Conservation (phyloP, 148 eudicot species). For the Fallopia convolvulus region DNA sequence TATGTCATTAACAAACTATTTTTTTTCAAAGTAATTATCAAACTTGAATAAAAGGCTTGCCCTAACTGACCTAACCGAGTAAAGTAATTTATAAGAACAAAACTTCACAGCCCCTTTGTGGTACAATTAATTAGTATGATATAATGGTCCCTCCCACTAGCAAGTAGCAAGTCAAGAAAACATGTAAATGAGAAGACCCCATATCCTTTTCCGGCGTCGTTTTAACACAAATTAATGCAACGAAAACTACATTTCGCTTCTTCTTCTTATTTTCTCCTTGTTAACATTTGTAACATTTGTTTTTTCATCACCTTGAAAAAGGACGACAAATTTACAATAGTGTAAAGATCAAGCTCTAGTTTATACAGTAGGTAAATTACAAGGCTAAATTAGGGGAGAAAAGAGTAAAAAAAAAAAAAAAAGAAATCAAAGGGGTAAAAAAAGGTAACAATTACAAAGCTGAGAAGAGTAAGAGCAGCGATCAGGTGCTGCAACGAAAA, state of each 20-base stretch:
- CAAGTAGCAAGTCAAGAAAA: too few relatives aligned
- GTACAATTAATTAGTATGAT: too few relatives aligned
- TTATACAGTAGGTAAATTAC: not conserved
- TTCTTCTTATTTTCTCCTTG: not conserved
- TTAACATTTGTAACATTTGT: not conserved
- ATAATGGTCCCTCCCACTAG: too few relatives aligned
- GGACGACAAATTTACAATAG: not conserved
- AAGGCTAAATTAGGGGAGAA: not conserved
- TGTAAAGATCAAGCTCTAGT: not conserved
- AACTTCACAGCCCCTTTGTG: too few relatives aligned
- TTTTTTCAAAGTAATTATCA: too few relatives aligned
- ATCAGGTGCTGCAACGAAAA: conserved; percentile 2
- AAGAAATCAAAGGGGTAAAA: not conserved
- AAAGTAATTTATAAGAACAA: too few relatives aligned
- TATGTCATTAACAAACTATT: too few relatives aligned
- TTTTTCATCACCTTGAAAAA: not conserved
- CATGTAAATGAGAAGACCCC: too few relatives aligned
- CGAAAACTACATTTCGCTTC: not conserved
- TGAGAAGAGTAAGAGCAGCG: not conserved
- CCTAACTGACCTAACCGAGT: too few relatives aligned
- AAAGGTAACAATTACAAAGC: not conserved
- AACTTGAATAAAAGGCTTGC: too few relatives aligned
- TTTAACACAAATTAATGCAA: not conserved
- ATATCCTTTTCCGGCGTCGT: not conserved
- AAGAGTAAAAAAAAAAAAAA: not conserved